Conservation (phyloP, 345 rosid species). For the Limnanthes douglasii region DNA sequence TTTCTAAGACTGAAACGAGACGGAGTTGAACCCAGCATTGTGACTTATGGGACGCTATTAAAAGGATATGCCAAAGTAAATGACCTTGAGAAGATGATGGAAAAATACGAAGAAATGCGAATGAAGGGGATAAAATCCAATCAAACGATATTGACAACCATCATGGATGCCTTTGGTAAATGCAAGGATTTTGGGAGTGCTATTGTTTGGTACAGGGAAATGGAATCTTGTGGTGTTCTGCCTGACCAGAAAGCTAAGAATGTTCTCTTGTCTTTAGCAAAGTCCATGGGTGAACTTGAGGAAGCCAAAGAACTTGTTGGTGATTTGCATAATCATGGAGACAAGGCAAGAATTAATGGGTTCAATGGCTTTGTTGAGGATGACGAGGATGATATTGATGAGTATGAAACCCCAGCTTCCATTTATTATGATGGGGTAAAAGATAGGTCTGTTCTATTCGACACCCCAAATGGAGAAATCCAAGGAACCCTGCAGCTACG, state of each 20-base stretch:
- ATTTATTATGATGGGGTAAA: slow-evolving; percentile 9
- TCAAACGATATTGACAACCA: slow-evolving; percentile 65
- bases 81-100: slow-evolving; percentile 64
- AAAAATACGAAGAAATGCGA: slow-evolving; percentile 54
- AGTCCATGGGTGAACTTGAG: slow-evolving; percentile 39
- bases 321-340: slow-evolving; percentile 3
- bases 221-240: slow-evolving; percentile 46
- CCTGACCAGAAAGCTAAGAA: slow-evolving; percentile 91
- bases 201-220: slow-evolving; percentile 69
- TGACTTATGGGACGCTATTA: slow-evolving; percentile 70
- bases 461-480: too few relatives aligned
- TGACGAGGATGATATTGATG: slow-evolving; percentile 14
- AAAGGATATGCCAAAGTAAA: slow-evolving; percentile 74
- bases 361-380: slow-evolving; percentile 18
- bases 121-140: slow-evolving; percentile 44
- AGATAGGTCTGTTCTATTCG: slow-evolving; percentile 9
- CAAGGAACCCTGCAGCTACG: neutral
- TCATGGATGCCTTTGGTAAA: slow-evolving; percentile 89
- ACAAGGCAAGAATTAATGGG: slow-evolving; percentile 13
- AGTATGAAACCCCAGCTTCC: slow-evolving; percentile 10
- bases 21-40: slow-evolving; percentile 47
- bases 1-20: slow-evolving; percentile 61
- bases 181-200: slow-evolving; percentile 73
- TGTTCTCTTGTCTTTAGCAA: slow-evolving; percentile 65
- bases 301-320: slow-evolving; percentile 60